Evolutionary conservation across 768 basidiomycete species (phyloP), one percentile per base, ranked within the genome.

Genomic region (Amanita subjunquillea): DNA sequence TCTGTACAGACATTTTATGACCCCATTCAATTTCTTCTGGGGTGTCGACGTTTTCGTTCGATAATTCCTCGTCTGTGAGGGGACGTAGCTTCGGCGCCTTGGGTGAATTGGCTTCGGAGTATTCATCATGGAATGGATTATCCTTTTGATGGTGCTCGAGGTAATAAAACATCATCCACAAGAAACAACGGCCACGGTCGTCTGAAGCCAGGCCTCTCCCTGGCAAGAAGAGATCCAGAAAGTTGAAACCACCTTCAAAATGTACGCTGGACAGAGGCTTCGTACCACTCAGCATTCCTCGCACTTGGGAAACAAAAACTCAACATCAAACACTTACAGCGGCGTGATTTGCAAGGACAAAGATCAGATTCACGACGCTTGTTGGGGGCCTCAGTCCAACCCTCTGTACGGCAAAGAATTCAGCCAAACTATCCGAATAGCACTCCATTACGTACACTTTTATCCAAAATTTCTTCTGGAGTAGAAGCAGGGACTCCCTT

Each of bases 81-180:
- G 71, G 69, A 40, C 75, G 74, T 54, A 90, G 63, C 56, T 71
- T 66, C 6, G 88, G 87, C 29, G 82, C 82, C 66, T 83, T 87
- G 50, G 79, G 79, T 0, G 75, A 73, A 59, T 83, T 66, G 34
- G 59, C 58, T 20, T 69, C 67, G 12, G 84, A 77, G 64, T 80
- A 80, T 15, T 80, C 77, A 60, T 88, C 83, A 49, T 80, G 77
- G 63, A 87, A 92, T 4, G 89, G 85, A 64, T 91, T 92, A n/a
- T 75, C 67, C 9, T 70, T 65, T 34, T 74, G 71, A 1, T 78
- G 72, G 32, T 73, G 74, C 65, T 92, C 89, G 57, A 93, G 72
- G 65, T 93, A 91, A 62, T 88, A 76, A 65, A 80, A 91, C 46
- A 91, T 68, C 53, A 91, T 74, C 86, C 88, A 91, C 27, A 95